Evolutionary conservation across 1,139 yeast species (phyloP), one percentile per base, ranked within the genome.

Genomic region (Geotrichum australiense): DNA sequence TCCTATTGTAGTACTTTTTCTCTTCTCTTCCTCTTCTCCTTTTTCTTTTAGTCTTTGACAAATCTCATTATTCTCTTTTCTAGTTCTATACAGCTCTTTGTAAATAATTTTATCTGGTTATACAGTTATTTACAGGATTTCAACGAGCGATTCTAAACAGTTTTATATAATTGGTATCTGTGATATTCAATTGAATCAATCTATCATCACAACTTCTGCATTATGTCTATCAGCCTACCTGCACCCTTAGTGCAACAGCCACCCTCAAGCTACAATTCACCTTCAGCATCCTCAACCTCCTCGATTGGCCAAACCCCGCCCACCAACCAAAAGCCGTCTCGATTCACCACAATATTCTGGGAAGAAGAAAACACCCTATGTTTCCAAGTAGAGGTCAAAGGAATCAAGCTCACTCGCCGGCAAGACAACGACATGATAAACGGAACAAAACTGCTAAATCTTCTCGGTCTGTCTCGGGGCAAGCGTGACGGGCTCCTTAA

Each of bases 281-380:
- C 15, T 30, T 4, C 28, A 33, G 35, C 42, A 34, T 5, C 34
- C 19, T 11, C 37, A 32, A 7, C 35, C 30, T 53, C 53, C 23
- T 51, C 57, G 4, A 52, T 53, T 0, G 65, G 57, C 3, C 56
- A 53, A 35, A 37, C 40, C 2, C 48, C 49, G 5, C 46, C 49
- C 74, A 73, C 74, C 14, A 78, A 76, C n/a, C 64, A 80, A 50
- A 72, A 86, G 51, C 96, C 96, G 19, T 29, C 32, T 5, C 71
- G 91, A 52, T 93, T 89, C 49, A 85, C 95, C 41, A 87, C 96
- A 20, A 86, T 96, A 7, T 77, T 86, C 78, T 89, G 97, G 97
- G 96, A 89, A 61, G 96, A 89, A 59, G 96, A 89, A 58, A 83
- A 85, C 54, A 89, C 96, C 0, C 65, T 87, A 41, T 91, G 97